A percentile compares a stretch with the other conserved stretches of the same genome.
Conservation (phyloP, 2,329 filamentous ascomycete species). For the Cercospora canescens region DNA sequence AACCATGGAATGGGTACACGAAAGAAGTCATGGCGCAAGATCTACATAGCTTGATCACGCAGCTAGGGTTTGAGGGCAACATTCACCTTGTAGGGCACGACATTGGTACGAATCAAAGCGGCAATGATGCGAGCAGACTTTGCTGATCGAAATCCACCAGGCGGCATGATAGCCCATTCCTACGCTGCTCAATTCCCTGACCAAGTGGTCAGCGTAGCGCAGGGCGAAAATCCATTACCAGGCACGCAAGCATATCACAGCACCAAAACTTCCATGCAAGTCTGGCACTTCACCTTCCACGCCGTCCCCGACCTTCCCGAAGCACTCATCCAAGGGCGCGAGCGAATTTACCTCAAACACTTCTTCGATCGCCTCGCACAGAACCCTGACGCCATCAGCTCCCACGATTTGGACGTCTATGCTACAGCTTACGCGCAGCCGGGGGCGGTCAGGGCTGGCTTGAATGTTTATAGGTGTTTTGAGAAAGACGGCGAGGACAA, state of each 20-base stretch:
- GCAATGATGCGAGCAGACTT: not conserved
- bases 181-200: conserved; percentile 41
- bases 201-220: conserved; percentile 39
- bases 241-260: conserved; percentile 33
- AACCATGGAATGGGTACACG: conserved; percentile 37
- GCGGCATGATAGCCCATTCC: conserved; percentile 49
- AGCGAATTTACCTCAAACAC: conserved; percentile 46
- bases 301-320: conserved; percentile 42
- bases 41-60: conserved; percentile 38
- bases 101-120: conserved; percentile 33
- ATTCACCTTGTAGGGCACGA: conserved; percentile 50
- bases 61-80: conserved; percentile 27
- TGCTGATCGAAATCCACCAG: conserved; percentile 37
- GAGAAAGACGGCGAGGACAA: conserved; percentile 34
- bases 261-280: conserved; percentile 28
- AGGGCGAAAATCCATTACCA: conserved; percentile 47
- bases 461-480: conserved; percentile 38
- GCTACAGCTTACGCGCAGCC: conserved; percentile 37
- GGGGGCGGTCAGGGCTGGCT: conserved; percentile 35
- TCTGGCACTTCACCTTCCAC: conserved; percentile 49
- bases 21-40: conserved; percentile 46
- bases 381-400: conserved; percentile 40
- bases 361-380: conserved; percentile 44
- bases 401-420: conserved; percentile 43
- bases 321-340: conserved; percentile 41